A percentile compares a stretch with the other conserved stretches of the same genome.
Evolutionary conservation across 306 rosid genomes (phyloP).

Genomic region (Glycyrrhiza uralensis): DNA sequence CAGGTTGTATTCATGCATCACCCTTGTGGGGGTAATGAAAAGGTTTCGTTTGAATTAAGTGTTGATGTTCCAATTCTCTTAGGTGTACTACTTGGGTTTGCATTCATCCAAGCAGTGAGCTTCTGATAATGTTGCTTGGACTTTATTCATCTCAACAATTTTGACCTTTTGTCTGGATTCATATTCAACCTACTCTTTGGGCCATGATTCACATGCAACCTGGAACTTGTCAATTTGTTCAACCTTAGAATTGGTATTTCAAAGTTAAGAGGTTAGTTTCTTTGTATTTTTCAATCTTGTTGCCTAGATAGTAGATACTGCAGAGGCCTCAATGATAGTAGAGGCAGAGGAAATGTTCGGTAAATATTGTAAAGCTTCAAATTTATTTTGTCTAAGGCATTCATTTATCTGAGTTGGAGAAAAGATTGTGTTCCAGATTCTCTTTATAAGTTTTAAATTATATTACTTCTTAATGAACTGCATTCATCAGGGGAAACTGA

Average conservation of each 20-base stretch:
- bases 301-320: background rate
- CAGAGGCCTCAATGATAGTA: background rate
- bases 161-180: background rate
- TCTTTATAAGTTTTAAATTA: background rate
- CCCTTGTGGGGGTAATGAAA: background rate
- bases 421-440: background rate
- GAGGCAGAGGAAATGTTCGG: background rate
- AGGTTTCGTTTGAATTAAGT: background rate
- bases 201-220: background rate
- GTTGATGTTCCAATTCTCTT: background rate
- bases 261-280: background rate
- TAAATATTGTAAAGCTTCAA: slow-evolving; percentile 5
- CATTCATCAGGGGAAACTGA: background rate
- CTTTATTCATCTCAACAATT: background rate
- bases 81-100: background rate
- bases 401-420: background rate
- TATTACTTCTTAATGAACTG: too few relatives aligned
- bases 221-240: background rate
- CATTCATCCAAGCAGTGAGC: background rate
- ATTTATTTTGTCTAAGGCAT: background rate
- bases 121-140: background rate
- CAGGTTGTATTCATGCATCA: background rate
- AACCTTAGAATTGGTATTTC: background rate
- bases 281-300: background rate
- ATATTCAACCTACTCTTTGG: background rate